Conservation (phyloP, 768 basidiomycete species). For the Lactarius deliciosus region DNA sequence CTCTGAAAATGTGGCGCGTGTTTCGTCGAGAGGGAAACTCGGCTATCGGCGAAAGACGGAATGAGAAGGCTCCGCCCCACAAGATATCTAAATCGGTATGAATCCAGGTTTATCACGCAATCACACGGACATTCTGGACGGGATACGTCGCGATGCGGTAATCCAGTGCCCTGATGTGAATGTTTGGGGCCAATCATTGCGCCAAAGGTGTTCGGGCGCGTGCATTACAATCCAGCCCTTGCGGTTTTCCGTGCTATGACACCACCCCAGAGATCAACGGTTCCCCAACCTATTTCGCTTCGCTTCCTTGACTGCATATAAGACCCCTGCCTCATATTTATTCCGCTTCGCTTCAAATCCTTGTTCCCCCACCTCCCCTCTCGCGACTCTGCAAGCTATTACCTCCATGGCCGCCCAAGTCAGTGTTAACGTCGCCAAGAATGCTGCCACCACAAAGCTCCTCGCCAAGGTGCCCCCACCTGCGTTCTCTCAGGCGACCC, state of each 20-base stretch:
- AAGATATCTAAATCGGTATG: not conserved
- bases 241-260: conserved; percentile 22
- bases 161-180: not conserved
- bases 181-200: conserved; percentile 11
- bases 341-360: not conserved
- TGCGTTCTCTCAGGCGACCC: conserved; percentile 41
- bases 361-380: not conserved
- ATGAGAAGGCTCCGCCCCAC: not conserved
- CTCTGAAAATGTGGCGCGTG: not conserved
- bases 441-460: conserved; percentile 18
- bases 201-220: conserved; percentile 3
- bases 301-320: conserved; percentile 13
- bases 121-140: conserved; percentile 1
- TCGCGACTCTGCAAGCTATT: not conserved
- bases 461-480: conserved; percentile 27
- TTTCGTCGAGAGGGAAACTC: not conserved
- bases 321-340: not conserved
- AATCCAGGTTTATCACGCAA: conserved; percentile 9
- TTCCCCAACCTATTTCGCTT: conserved; percentile 18
- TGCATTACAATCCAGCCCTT: not conserved
- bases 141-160: not conserved
- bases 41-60: conserved; percentile 9
- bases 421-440: conserved; percentile 20
- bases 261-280: conserved; percentile 11
- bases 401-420: conserved; percentile 24